Percentiles rank a stretch among this genome's conserved stretches.
phyloP scores from a whole-genome alignment of 2,329 filamentous ascomycete species.

The Mariannaea elegans region DNA sequence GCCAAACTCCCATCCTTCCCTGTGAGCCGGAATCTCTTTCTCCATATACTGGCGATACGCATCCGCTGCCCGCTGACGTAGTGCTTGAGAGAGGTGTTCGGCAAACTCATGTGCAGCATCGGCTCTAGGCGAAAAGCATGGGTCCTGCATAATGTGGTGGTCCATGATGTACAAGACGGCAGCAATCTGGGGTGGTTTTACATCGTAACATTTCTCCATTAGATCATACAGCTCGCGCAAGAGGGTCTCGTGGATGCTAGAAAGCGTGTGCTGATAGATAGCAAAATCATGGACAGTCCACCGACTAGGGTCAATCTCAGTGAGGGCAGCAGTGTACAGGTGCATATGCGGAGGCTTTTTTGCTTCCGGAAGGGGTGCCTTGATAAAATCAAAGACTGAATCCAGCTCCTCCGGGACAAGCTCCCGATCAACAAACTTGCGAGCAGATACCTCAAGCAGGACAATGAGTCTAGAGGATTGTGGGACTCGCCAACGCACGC shows the following conservation, averaged over 20 bases:
- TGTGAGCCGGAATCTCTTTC: slow-evolving; percentile 79
- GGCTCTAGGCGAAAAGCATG: slow-evolving; percentile 74
- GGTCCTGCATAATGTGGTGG: slow-evolving; percentile 82
- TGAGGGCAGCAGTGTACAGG: slow-evolving; percentile 58
- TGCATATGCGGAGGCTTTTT: slow-evolving; percentile 70
- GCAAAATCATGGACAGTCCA: slow-evolving; percentile 77
- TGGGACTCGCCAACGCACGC: slow-evolving; percentile 88
- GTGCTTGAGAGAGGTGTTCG: slow-evolving; percentile 74
- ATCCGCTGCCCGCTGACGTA: slow-evolving; percentile 78
- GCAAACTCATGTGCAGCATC: slow-evolving; percentile 79
- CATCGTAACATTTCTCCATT: slow-evolving; percentile 88
- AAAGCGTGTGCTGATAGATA: slow-evolving; percentile 78
- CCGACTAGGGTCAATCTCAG: slow-evolving; percentile 64
- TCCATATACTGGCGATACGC: slow-evolving; percentile 83
- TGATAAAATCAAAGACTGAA: slow-evolving; percentile 82
- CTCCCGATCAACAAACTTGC: slow-evolving; percentile 87
- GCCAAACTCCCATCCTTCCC: slow-evolving; percentile 88
- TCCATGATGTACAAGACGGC: slow-evolving; percentile 83
- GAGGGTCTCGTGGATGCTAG: slow-evolving; percentile 80
- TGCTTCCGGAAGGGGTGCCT: slow-evolving; percentile 72
- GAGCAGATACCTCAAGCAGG: slow-evolving; percentile 83
- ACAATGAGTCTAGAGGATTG: slow-evolving; percentile 81
- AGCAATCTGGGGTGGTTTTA: slow-evolving; percentile 84
- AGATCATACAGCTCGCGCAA: slow-evolving; percentile 87
- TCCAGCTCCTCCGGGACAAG: slow-evolving; percentile 84